Percentiles rank a stretch among this genome's conserved stretches.
These are phyloP conservation scores for Cercospora sp. DNA, from an alignment of 2,329 filamentous ascomycete genomes.

Conservation along the genomic window DNA sequence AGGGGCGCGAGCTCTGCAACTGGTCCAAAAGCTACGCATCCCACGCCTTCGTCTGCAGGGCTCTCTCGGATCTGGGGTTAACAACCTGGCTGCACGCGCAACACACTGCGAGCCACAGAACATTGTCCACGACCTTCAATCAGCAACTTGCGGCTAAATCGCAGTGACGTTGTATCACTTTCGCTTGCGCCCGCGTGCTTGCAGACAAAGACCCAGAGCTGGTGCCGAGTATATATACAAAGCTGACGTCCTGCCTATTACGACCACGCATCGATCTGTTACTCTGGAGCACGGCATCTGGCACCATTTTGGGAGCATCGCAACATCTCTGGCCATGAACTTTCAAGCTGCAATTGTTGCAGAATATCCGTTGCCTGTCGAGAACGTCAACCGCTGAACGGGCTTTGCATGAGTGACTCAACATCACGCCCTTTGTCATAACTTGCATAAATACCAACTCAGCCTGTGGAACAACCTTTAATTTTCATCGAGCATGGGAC, in stretches of 20 bases:
- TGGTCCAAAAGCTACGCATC: conserved; percentile 22
- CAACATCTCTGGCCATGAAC: conserved; percentile 29
- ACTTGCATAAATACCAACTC: not conserved
- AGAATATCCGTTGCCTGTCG: conserved; percentile 33
- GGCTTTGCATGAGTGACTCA: conserved; percentile 10
- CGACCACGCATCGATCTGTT: not conserved
- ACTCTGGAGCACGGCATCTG: not conserved
- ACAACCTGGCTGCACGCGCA: conserved; percentile 12
- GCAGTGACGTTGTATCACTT: conserved; percentile 23
- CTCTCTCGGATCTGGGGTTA: not conserved
- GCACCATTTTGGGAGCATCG: not conserved
- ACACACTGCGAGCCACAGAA: conserved; percentile 9
- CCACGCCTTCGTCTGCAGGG: conserved; percentile 20
- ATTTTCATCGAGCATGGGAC: conserved; percentile 24
- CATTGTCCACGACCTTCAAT: conserved; percentile 16
- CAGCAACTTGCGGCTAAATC: conserved; percentile 11
- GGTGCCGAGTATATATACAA: not conserved
- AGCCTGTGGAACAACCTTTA: not conserved
- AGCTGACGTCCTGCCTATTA: conserved; percentile 1
- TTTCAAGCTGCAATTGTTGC: conserved; percentile 31
- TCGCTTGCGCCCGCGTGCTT: conserved; percentile 7
- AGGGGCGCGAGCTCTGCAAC: conserved; percentile 23
- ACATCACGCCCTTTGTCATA: conserved; percentile 16
- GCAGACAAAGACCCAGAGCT: not conserved
- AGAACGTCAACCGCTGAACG: conserved; percentile 34